Evolutionary conservation across 2,329 filamentous ascomycete genomes (phyloP), one percentile per base, ranked within the genome.

Genomic region (Penicillium vulpinum): DNA sequence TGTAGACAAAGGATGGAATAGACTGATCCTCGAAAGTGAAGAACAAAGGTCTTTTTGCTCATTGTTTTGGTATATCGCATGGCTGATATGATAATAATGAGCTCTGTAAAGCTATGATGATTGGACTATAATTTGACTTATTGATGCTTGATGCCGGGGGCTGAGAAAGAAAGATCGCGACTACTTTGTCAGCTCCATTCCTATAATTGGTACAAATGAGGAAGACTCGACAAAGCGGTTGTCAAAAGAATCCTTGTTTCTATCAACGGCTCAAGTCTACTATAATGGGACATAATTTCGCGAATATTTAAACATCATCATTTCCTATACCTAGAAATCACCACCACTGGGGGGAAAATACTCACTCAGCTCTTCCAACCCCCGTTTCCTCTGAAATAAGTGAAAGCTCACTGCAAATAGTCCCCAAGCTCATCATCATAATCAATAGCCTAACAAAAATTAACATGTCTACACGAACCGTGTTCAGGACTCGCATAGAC

Each of bases 381-480:
- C n/a, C 3, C 21, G n/a, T n/a, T 9, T 6, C 4, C 15, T 15
- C 13, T 1, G 26, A 18, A 21, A 8, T 3, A 28, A 13, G 21
- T 6, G 16, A 46, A 16, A 16, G 9, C 18, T 7, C 18, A 29
- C 0, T 16, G 29, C 26, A 4, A 1, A 18, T 1, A 31, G 16
- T 22, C 2, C 8, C 4, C 24, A 16, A 45, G 16, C 13, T 16
- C 8, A 33, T 22, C 2, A 2, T 2, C 13, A 21, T 16, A n/a
- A 22, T n/a, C 1, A 33, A 33, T 22, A 22, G 6, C n/a, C 2
- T 7, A 21, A 21, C 18, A 4, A 45, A 45, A 0, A 35, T 5
- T 4, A 43, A 24, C 1, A 45, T 51, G 49, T 45, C 49, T 4
- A 44, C 39, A 24, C n/a, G 29, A 21, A 45, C 49, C 8, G 49